Evolutionary conservation across 768 basidiomycete genomes (phyloP).

Genomic region (Lenzites betulinus): DNA sequence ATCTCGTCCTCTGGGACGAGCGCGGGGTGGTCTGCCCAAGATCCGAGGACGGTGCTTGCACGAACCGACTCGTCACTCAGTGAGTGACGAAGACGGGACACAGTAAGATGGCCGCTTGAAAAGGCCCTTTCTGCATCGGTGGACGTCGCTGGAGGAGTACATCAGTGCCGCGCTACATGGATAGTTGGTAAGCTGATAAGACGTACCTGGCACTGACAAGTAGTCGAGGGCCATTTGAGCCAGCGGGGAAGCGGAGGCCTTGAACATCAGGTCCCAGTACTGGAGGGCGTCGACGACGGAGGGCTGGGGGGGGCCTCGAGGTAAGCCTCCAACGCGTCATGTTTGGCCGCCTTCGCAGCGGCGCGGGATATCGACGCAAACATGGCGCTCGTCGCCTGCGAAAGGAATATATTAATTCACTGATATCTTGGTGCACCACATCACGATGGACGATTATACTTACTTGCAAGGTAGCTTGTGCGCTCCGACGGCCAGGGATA

Average conservation of each 20-base stretch:
- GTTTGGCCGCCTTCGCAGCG: not conserved
- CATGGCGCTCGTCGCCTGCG: no score
- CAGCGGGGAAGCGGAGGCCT: not conserved
- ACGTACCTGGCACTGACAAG: slow-evolving; percentile 18
- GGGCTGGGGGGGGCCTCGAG: slow-evolving; percentile 30
- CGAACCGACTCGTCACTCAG: slow-evolving; percentile 30
- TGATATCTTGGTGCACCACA: no score
- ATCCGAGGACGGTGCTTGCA: slow-evolving; percentile 29
- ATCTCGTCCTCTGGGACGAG: slow-evolving; percentile 19
- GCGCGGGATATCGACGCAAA: no score
- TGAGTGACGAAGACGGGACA: slow-evolving; percentile 31
- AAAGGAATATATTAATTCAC: no score
- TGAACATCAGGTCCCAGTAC: slow-evolving; percentile 26
- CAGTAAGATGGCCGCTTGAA: slow-evolving; percentile 31
- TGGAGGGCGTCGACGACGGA: slow-evolving; percentile 22
- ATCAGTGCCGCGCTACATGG: not conserved
- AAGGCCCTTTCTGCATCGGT: slow-evolving; percentile 35
- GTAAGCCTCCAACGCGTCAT: slow-evolving; percentile 32
- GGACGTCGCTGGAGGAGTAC: slow-evolving; percentile 31
- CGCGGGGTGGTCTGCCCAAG: slow-evolving; percentile 25
- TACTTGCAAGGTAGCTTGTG: no score
- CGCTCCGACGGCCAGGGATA: no score
- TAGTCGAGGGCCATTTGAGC: slow-evolving; percentile 13
- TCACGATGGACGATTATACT: no score
- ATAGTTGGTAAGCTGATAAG: not conserved